Conservation (phyloP, 2,329 filamentous ascomycete genomes). For the Dothistroma pini region DNA sequence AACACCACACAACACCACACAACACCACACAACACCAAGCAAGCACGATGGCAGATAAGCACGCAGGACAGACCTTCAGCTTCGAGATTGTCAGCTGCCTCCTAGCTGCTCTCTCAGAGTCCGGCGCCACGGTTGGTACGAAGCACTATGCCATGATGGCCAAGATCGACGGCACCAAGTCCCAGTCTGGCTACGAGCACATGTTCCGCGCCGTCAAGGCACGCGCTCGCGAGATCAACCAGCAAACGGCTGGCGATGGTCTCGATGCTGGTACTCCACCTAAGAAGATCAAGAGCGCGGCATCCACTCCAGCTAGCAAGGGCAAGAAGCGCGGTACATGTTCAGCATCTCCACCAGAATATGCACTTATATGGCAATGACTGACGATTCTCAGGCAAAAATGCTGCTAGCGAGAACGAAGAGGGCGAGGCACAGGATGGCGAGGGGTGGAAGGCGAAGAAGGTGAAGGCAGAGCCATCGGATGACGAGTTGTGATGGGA, state of each 20-base stretch:
- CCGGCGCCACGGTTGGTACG: constrained; percentile 17
- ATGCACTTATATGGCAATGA: neutral
- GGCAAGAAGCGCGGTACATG: constrained; percentile 6
- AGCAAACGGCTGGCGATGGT: constrained; percentile 3
- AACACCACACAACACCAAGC: neutral
- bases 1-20: neutral
- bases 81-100: constrained; percentile 20
- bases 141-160: constrained; percentile 33
- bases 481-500: neutral
- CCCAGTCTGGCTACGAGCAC: no score
- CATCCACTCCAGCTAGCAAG: neutral
- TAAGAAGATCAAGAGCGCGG: neutral
- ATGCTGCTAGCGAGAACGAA: neutral
- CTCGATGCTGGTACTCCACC: neutral
- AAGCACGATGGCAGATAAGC: constrained; percentile 7
- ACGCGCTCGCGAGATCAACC: constrained; percentile 26
- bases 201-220: constrained; percentile 30
- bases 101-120: constrained; percentile 10
- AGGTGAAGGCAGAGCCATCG: neutral
- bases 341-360: neutral
- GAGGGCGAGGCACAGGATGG: neutral
- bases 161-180: constrained; percentile 25
- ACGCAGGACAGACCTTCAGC: constrained; percentile 9
- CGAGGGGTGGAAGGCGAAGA: neutral
- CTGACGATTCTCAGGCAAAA: neutral